Evolutionary conservation across 75 land plant species (phyloP).

Genomic region (Isoetes taiwanensis): DNA sequence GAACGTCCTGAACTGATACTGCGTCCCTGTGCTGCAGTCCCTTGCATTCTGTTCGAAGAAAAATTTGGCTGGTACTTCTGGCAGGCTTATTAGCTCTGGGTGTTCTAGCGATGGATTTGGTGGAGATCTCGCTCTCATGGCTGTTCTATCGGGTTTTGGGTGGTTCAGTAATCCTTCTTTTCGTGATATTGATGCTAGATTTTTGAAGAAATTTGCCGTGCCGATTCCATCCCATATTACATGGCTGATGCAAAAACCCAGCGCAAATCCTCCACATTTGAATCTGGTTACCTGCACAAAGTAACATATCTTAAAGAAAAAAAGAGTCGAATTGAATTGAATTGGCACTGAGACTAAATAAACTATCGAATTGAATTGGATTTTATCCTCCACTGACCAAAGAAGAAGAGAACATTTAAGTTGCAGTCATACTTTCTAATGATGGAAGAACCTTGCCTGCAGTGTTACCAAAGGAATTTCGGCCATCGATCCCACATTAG

Average conservation of each 20-base stretch:
- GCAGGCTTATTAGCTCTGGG: constrained; percentile 13
- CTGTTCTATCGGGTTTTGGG: constrained; percentile 16
- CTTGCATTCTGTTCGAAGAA: too few species aligned
- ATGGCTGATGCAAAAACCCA: constrained; percentile 50
- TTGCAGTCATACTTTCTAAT: background rate
- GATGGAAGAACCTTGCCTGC: background rate
- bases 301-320: background rate
- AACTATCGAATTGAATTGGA: background rate
- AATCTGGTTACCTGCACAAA: constrained; percentile 44
- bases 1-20: background rate
- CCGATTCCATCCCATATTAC: constrained; percentile 44
- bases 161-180: background rate
- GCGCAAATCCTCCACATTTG: constrained; percentile 44
- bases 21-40: background rate
- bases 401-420: too few species aligned
- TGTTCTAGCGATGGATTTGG: constrained; percentile 17
- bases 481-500: background rate
- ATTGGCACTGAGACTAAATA: background rate
- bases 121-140: constrained; percentile 22
- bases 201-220: constrained; percentile 21
- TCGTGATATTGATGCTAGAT: constrained; percentile 25
- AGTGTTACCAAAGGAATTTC: background rate
- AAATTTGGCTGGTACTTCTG: background rate
- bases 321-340: background rate
- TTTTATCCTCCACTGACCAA: background rate